Conservation (phyloP, 2,329 filamentous ascomycete genomes). For the Sordariomycetes sp. region DNA sequence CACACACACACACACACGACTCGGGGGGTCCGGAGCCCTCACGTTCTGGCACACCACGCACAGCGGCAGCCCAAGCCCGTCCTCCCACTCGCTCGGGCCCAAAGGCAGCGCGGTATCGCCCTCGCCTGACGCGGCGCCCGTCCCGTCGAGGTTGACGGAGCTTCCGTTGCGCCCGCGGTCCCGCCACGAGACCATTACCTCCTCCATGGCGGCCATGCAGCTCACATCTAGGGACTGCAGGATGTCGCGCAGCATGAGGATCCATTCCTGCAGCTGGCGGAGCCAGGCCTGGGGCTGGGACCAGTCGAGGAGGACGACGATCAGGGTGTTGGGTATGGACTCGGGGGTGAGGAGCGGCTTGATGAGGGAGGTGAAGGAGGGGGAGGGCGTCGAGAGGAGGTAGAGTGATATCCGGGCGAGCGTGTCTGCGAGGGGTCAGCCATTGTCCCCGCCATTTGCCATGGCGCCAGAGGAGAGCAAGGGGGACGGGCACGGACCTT, state of each 20-base stretch:
- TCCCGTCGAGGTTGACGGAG: conserved; percentile 49
- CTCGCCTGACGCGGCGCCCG: conserved; percentile 41
- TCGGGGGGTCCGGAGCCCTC: conserved; percentile 14
- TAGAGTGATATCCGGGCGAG: conserved; percentile 83
- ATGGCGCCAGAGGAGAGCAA: neutral
- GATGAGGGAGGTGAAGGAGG: conserved; percentile 70
- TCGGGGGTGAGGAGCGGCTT: conserved; percentile 73
- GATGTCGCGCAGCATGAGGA: conserved; percentile 67
- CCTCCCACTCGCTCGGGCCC: conserved; percentile 87
- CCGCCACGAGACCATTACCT: conserved; percentile 69
- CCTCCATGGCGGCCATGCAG: conserved; percentile 73
- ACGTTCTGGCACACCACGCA: conserved; percentile 96
- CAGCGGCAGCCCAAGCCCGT: conserved; percentile 72
- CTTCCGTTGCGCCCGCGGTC: conserved; percentile 58
- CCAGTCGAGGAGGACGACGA: conserved; percentile 94
- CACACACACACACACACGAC: neutral
- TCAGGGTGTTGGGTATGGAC: conserved; percentile 72
- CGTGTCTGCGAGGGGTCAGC: conserved; percentile 46
- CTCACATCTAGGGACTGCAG: conserved; percentile 61
- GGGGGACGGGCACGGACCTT: conserved; percentile 50
- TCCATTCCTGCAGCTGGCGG: conserved; percentile 78
- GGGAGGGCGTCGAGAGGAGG: conserved; percentile 73
- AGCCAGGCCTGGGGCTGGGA: conserved; percentile 88
- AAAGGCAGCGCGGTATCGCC: conserved; percentile 61
- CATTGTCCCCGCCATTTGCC: neutral